Base-by-base conservation (phyloP, 148 eudicot genomes). In the Vaccinium vitisidaea region DNA sequence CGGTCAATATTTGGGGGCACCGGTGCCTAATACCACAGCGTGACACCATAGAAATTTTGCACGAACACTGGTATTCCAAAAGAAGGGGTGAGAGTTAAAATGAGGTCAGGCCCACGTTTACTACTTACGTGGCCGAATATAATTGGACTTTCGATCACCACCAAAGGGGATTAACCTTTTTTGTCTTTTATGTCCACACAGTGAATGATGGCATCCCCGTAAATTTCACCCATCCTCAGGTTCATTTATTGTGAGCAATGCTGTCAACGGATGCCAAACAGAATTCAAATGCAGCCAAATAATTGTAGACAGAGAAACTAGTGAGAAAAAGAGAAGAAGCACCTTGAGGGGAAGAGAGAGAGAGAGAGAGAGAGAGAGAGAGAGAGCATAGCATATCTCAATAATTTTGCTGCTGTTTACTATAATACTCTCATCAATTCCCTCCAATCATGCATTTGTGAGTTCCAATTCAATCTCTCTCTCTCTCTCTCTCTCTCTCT, bases 181-280 rank as follows among this genome's bases (percentile, higher is more conserved):
- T 48, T 11, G 3, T 8, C 7, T 0, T 8, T 32, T 16, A 46
- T 25, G 39, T 21, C 11, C 80, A 21, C 53, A 46, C 27, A 18
- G 53, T 32, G 54, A 13, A 0, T 5, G 36, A 77, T 77, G 80
- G 80, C 80, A 50, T 12, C 14, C 39, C 21, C 63, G 81, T 53
- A 78, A 73, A 53, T 78, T 54, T 16, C 5, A 23, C 11, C n/a
- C 63, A 52, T 30, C 1, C 18, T 78, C 81, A 15, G 81, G 81
- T 27, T n/a, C 4, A 55, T 78, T 36, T 27, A 27, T 18, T 4
- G 63, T 2, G 18, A 6, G 23, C 46, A 30, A 36, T 7, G 13
- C 82, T 16, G 89, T 87, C 87, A 87, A 87, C 89, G 89, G 87
- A 87, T 82, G 82, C 89, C 85, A 87, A 84, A 79, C 30, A 50